Conservation (phyloP, 2,329 filamentous ascomycete genomes). For the Clarireedia monteithiana region DNA sequence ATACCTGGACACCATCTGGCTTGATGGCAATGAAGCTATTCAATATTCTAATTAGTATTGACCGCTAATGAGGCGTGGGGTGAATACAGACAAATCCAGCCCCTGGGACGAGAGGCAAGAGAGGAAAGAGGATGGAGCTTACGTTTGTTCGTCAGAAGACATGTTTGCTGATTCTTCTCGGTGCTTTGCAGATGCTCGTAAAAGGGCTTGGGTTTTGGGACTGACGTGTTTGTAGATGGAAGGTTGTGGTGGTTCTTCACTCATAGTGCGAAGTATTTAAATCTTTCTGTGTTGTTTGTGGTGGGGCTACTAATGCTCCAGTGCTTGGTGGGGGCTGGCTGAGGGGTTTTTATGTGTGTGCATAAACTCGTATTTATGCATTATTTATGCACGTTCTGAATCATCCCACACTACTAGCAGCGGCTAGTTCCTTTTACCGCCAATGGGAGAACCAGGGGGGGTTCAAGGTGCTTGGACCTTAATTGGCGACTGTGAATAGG, state of each 20-base stretch:
- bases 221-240: slow-evolving; percentile 39
- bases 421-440: background rate
- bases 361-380: background rate
- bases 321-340: background rate
- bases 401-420: background rate
- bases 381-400: background rate
- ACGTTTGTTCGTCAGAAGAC: slow-evolving; percentile 74
- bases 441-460: background rate
- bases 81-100: background rate
- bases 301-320: slow-evolving; percentile 5
- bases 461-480: background rate
- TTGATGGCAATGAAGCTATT: slow-evolving; percentile 99
- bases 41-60: slow-evolving; percentile 22
- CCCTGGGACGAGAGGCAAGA: background rate
- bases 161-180: slow-evolving; percentile 38
- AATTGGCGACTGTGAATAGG: slow-evolving; percentile 7
- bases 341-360: background rate
- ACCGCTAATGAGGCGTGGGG: slow-evolving; percentile 18
- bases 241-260: slow-evolving; percentile 24
- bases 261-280: slow-evolving; percentile 15
- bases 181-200: slow-evolving; percentile 31
- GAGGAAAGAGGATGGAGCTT: slow-evolving; percentile 19
- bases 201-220: slow-evolving; percentile 38
- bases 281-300: slow-evolving; percentile 14
- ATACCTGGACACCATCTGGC: slow-evolving; percentile 98